These are phyloP conservation scores for Nicotiana tabacum DNA, from an alignment of 257 asterid species.

Conservation along the genomic window DNA sequence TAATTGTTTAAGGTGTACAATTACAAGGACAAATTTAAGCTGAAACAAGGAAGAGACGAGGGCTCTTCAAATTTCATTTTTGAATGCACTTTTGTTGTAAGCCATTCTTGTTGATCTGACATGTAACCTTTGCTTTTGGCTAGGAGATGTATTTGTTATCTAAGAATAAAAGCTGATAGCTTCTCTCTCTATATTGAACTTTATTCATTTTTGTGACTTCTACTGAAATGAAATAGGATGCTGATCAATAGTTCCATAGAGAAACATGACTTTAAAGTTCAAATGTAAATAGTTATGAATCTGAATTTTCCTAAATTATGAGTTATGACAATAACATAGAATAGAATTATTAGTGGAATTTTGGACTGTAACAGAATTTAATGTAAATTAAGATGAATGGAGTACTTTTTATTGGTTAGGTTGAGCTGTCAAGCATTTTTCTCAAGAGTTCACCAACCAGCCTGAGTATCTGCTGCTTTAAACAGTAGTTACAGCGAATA, in stretches of 20 bases:
- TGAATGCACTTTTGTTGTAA: conserved; percentile 1
- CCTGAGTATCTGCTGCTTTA: not conserved
- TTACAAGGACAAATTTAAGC: not conserved
- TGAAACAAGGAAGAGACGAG: not conserved
- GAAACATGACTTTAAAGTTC: not conserved
- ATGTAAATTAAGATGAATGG: not conserved
- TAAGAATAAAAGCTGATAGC: not conserved
- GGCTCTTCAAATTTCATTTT: conserved; percentile 11
- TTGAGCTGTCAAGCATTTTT: not conserved
- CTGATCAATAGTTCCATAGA: too few relatives aligned
- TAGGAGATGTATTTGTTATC: not conserved
- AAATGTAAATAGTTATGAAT: not conserved
- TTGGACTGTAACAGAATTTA: not conserved
- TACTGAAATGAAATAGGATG: not conserved
- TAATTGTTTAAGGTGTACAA: conserved; percentile 5
- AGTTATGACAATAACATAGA: not conserved
- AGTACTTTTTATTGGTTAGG: not conserved
- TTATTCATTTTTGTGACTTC: not conserved
- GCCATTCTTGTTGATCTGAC: not conserved
- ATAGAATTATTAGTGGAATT: not conserved
- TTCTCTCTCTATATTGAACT: not conserved
- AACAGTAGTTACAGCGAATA: too few relatives aligned
- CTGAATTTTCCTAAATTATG: not conserved
- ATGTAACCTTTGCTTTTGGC: not conserved
- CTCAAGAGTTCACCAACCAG: not conserved